These are phyloP conservation scores for Clavispora carvajalis DNA, from an alignment of 805 yeast genomes.

Conservation along the genomic window DNA sequence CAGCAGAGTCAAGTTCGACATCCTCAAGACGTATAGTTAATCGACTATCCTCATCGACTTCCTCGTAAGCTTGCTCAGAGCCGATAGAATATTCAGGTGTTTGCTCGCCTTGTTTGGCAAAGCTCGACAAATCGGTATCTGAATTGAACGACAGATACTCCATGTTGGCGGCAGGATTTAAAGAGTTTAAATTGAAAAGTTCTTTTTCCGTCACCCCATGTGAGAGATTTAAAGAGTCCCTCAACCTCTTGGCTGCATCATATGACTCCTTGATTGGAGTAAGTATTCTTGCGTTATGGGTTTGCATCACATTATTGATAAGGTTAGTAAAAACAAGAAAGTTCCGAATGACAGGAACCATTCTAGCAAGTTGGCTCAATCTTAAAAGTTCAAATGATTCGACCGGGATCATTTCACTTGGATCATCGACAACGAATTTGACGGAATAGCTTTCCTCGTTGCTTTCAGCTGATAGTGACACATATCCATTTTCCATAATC, in stretches of 20 bases:
- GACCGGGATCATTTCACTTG: constrained; percentile 17
- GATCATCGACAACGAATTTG: constrained; percentile 8
- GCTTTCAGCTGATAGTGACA: not conserved
- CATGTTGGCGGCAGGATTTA: constrained; percentile 9
- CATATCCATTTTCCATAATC: not conserved
- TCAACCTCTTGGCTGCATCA: constrained; percentile 25
- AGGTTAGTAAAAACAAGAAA: constrained; percentile 21
- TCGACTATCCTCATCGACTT: constrained; percentile 2
- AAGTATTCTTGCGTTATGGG: not conserved
- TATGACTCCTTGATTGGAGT: constrained; percentile 8
- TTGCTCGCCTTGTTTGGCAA: constrained; percentile 18
- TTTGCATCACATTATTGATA: not conserved
- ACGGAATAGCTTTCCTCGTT: not conserved
- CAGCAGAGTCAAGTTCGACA: constrained; percentile 19
- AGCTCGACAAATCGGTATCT: constrained; percentile 20
- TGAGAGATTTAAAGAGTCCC: constrained; percentile 30
- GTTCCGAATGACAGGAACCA: constrained; percentile 15
- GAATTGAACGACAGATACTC: constrained; percentile 10
- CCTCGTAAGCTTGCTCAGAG: not conserved
- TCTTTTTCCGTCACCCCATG: constrained; percentile 37
- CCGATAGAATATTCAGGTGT: constrained; percentile 5
- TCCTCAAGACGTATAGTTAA: constrained; percentile 18
- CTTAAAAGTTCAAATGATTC: constrained; percentile 18
- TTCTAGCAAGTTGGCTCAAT: constrained; percentile 14
- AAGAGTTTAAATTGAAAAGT: constrained; percentile 28